Percentiles rank a stretch among this genome's conserved stretches.
These are phyloP conservation scores for Lodderomyces margitis DNA, from an alignment of 1,139 yeast genomes.

Conservation along the genomic window DNA sequence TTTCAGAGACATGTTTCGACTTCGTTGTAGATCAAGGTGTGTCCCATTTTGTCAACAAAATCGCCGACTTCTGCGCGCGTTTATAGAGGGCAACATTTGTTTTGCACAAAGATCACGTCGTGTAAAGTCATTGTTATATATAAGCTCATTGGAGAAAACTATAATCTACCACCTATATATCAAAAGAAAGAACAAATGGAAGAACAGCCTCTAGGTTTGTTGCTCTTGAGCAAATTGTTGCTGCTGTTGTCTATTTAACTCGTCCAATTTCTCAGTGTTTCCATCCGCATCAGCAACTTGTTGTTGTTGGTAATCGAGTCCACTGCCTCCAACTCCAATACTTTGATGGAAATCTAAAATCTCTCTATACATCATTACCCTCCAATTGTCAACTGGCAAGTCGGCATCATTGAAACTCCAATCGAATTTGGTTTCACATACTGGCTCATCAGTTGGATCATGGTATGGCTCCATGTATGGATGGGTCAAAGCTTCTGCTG, in stretches of 20 bases:
- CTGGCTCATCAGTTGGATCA: constrained; percentile 97
- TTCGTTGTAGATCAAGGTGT: neutral
- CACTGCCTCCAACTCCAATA: constrained; percentile 33
- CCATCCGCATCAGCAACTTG: constrained; percentile 16
- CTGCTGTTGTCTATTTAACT: constrained; percentile 30
- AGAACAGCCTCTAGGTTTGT: neutral
- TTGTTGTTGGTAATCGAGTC: constrained; percentile 12
- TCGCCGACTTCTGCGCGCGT: neutral
- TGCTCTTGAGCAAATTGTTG: constrained; percentile 16
- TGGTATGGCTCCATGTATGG: constrained; percentile 97
- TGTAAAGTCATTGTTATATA: neutral
- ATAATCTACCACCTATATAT: neutral
- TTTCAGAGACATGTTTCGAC: neutral
- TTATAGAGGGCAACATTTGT: neutral
- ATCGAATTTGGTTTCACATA: constrained; percentile 87
- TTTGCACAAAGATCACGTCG: neutral
- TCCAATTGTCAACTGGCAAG: constrained; percentile 96
- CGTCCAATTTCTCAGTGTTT: constrained; percentile 23
- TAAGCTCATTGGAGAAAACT: neutral
- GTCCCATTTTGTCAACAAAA: neutral
- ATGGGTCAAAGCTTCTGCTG: constrained; percentile 85
- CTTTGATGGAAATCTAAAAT: constrained; percentile 92
- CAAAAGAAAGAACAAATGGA: too few species aligned
- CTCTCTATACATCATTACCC: constrained; percentile 98
- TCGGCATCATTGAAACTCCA: constrained; percentile 99